Evolutionary conservation across 2,329 filamentous ascomycete genomes (phyloP), one percentile per base, ranked within the genome.

Genomic region (Pseudodiploospora longispora): DNA sequence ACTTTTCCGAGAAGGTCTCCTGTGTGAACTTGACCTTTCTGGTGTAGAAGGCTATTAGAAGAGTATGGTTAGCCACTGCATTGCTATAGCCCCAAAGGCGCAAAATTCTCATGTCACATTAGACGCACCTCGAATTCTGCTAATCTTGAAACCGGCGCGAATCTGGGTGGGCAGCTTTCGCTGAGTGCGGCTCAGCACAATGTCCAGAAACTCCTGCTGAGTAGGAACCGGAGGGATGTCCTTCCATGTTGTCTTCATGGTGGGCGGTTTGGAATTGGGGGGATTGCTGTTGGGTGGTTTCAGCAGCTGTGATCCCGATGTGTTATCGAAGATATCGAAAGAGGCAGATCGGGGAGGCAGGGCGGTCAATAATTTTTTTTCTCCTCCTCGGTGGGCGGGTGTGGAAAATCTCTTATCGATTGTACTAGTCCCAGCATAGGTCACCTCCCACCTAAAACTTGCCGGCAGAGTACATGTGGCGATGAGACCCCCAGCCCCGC

Each of bases 21-120:
- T 91, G 84, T 5, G 93, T 96, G 70, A 89, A 98, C 70, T 97
- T 97, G 76, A 96, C 90, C 70, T 97, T 97, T 65, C 93, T 77
- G 38, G 91, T 96, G 68, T 97, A 97, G 71, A 97, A 97, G 40
- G 80, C 85, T 83, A 53, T 4, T 7, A 28, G 19, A 12, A 30
- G n/a, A 19, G 38, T 36, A 42, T 36, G 35, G 41, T 19, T 30
- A 30, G 30, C 33, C 27, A 38, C 31, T 35, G 27, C 12, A 41
- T 33, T 35, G 33, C 10, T 19, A 19, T 19, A 19, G 19, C 19
- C 19, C 19, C 19, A 19, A 19, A 19, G 19, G 19, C 19, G 7
- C 36, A 34, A 33, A 36, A 32, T 36, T 10, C 19, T 19, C 19
- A 19, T 19, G 19, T 19, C 19, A 19, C 19, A 19, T 43, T 44